A percentile compares a stretch with the other conserved stretches of the same genome.
phyloP scores from a whole-genome alignment of 148 eudicot species.

The Rhododendron molle region DNA sequence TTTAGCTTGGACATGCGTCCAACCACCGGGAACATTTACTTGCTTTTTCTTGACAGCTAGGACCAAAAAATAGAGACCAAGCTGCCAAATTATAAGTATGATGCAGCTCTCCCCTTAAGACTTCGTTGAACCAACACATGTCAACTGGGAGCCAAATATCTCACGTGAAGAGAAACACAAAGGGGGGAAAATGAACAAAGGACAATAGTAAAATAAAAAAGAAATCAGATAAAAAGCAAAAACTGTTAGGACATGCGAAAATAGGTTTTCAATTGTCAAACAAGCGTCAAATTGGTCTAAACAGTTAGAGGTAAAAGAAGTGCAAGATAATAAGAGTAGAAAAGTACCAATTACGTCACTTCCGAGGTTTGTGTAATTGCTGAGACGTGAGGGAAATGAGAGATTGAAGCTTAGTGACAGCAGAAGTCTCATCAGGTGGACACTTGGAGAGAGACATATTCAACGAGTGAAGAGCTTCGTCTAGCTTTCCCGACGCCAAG shows the following conservation, averaged over 20 bases:
- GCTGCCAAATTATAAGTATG: not conserved
- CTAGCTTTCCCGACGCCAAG: slow-evolving; percentile 65
- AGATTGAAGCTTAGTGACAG: slow-evolving; percentile 69
- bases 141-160: not conserved
- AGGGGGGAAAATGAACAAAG: not conserved
- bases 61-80: not conserved
- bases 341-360: slow-evolving; percentile 27
- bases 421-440: slow-evolving; percentile 67
- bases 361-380: slow-evolving; percentile 39
- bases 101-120: not conserved
- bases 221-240: not conserved
- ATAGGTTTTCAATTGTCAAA: not conserved
- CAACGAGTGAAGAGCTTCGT: slow-evolving; percentile 66
- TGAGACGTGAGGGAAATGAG: slow-evolving; percentile 50
- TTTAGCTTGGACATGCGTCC: not conserved
- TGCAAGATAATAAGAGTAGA: not conserved
- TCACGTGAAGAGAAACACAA: not conserved
- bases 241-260: not conserved
- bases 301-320: not conserved
- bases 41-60: not conserved
- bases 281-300: not conserved
- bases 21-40: not conserved
- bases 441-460: slow-evolving; percentile 66
- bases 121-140: not conserved
- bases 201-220: not conserved